These are phyloP conservation scores for Neurospora cerealis DNA, from an alignment of 495 filamentous ascomycete genomes.

Conservation along the genomic window DNA sequence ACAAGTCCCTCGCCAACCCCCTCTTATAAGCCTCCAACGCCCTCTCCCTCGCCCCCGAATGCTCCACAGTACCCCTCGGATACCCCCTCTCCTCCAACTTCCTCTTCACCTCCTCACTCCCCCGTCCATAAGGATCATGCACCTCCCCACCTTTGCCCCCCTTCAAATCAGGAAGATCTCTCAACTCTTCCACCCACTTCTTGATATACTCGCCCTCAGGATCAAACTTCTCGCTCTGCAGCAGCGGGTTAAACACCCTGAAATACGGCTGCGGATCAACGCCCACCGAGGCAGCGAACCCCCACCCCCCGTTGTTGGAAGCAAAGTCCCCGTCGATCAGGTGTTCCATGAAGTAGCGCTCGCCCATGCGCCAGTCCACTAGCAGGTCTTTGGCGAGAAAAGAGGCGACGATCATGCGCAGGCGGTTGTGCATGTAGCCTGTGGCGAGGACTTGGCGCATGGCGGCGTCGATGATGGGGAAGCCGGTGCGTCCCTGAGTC, in stretches of 20 bases:
- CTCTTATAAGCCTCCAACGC: conserved; percentile 66
- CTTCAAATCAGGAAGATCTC: conserved; percentile 28
- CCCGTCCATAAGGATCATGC: conserved; percentile 69
- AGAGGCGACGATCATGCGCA: conserved; percentile 79
- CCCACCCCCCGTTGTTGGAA: conserved; percentile 89
- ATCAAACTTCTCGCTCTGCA: conserved; percentile 83
- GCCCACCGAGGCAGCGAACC: conserved; percentile 68
- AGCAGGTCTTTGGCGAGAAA: conserved; percentile 83
- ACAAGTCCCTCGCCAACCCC: conserved; percentile 12
- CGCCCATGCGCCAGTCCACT: conserved; percentile 85
- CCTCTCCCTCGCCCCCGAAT: conserved; percentile 54
- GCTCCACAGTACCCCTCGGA: conserved; percentile 64
- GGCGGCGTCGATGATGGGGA: conserved; percentile 81
- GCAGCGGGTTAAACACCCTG: conserved; percentile 76
- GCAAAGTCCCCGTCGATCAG: conserved; percentile 91
- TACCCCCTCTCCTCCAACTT: conserved; percentile 59
- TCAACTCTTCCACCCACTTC: conserved; percentile 63
- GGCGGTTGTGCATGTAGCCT: conserved; percentile 86
- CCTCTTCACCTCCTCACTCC: conserved; percentile 43
- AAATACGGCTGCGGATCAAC: conserved; percentile 93
- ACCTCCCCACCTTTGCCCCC: conserved; percentile 36
- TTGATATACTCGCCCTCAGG: conserved; percentile 57
- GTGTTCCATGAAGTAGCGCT: conserved; percentile 80
- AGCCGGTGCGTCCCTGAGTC: conserved; percentile 71
- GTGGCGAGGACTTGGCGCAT: conserved; percentile 71